Evolutionary conservation across 1,284 basidiomycete species (phyloP), one percentile per base, ranked within the genome.

Genomic region (Tilletia caries): DNA sequence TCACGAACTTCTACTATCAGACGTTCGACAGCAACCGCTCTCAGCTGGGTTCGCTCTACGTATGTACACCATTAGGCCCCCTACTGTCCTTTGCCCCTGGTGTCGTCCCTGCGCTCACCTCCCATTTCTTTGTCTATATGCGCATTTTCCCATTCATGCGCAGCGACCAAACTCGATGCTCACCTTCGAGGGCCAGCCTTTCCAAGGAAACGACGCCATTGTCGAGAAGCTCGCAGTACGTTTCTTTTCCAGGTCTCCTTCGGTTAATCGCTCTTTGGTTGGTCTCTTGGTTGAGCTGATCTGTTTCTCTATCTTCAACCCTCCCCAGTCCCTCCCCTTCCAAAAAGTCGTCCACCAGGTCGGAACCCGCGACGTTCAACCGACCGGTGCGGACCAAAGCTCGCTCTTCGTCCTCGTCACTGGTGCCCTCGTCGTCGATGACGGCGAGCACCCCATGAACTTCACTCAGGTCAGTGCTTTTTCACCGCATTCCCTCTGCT

Each of bases 161-260:
- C 82, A 98, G 95, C 89, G 94, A 74, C 86, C 87, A 34, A 72
- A 83, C 67, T 98, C 95, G 27, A 97, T 96, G 92, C 86, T 98
- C 79, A 89, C 91, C 12, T 98, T 89, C 85, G 95, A 98, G 86
- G 88, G 88, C 27, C 72, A 83, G 43, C 89, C 87, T 67, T 85
- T 90, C 74, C 86, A 88, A 71, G 92, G 95, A 33, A 85, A 81
- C 0, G 43, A 67, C 0, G 81, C 78, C 29, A 95, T 97, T 83
- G 82, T 87, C n/a, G 89, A 91, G 81, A 96, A 97, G 85, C 87
- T 98, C 67, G 86, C 85, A 68, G 93, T 94, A 82, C 73, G 86
- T 84, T 29, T 18, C 37, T 6, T 15, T 41, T 15, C 37, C 37
- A 5, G 15, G 10, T 41, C 37, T 41, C 15, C 37, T 13, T 13